Evolutionary conservation across 768 basidiomycete species (phyloP).

Genomic region (Cystobasidium tubakii): DNA sequence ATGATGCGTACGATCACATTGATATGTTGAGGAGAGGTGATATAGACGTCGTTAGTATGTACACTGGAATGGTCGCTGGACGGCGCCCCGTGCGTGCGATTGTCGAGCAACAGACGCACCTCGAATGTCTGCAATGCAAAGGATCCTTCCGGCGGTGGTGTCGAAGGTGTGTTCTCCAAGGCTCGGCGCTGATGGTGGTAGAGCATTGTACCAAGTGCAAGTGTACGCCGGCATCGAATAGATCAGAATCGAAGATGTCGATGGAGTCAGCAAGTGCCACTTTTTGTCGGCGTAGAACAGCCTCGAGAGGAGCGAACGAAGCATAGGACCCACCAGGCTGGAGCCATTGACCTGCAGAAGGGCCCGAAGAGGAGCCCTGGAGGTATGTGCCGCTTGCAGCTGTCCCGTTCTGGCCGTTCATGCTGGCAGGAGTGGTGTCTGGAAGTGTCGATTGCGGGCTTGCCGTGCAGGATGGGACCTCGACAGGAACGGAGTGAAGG

Average conservation of each 20-base stretch:
- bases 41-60: not conserved
- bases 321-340: not conserved
- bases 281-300: no score
- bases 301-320: no score
- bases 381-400: not conserved
- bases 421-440: not conserved
- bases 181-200: conserved; percentile 6
- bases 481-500: not conserved
- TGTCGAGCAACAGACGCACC: conserved; percentile 45
- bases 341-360: not conserved
- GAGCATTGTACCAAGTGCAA: not conserved
- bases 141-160: conserved; percentile 66
- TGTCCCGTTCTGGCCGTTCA: not conserved
- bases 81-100: not conserved
- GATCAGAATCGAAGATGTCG: no score
- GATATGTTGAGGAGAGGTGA: no score
- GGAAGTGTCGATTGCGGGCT: not conserved
- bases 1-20: no score
- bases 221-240: no score
- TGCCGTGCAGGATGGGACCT: not conserved
- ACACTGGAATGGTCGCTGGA: no score
- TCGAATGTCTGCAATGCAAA: conserved; percentile 78
- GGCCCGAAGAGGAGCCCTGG: not conserved
- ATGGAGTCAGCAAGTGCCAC: no score
- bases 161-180: conserved; percentile 36